Percentiles rank a stretch among this genome's conserved stretches.
Conservation (phyloP, 169 alveolate species). For the Blepharisma undulans region DNA sequence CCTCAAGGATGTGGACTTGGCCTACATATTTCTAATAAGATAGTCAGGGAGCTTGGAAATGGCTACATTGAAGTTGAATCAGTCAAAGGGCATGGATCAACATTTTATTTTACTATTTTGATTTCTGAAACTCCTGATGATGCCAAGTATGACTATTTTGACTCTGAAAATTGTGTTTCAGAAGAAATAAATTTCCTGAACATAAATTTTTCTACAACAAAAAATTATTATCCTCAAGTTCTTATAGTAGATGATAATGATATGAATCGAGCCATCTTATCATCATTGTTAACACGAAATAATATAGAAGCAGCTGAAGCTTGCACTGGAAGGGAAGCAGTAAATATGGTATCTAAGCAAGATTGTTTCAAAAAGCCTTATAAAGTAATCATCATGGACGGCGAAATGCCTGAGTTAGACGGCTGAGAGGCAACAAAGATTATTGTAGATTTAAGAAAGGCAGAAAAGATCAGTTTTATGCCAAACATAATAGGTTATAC, state of each 20-base stretch:
- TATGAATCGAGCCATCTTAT: not conserved
- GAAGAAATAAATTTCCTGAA: not conserved
- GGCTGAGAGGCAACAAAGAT: slow-evolving; percentile 14
- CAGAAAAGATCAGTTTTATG: not conserved
- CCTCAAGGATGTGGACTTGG: slow-evolving; percentile 35
- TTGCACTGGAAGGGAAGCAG: slow-evolving; percentile 15
- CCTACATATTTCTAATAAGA: not conserved
- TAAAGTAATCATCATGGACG: slow-evolving; percentile 6
- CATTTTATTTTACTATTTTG: not conserved
- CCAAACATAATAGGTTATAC: slow-evolving; percentile 29
- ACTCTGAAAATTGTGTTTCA: not conserved
- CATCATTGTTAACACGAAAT: not conserved
- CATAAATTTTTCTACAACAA: not conserved
- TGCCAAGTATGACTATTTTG: not conserved
- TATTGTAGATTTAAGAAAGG: not conserved
- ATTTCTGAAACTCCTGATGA: not conserved
- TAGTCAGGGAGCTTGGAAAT: not conserved
- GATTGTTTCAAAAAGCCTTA: not conserved
- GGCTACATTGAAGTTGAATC: not conserved
- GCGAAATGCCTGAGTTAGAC: slow-evolving; percentile 17
- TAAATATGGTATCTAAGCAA: not conserved
- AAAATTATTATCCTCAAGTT: not conserved
- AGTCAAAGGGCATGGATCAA: not conserved
- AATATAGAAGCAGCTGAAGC: not conserved
- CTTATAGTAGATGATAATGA: slow-evolving; percentile 28